Evolutionary conservation across 352 stramenopile species (phyloP).

Genomic region (Phytophthora uliginosa): DNA sequence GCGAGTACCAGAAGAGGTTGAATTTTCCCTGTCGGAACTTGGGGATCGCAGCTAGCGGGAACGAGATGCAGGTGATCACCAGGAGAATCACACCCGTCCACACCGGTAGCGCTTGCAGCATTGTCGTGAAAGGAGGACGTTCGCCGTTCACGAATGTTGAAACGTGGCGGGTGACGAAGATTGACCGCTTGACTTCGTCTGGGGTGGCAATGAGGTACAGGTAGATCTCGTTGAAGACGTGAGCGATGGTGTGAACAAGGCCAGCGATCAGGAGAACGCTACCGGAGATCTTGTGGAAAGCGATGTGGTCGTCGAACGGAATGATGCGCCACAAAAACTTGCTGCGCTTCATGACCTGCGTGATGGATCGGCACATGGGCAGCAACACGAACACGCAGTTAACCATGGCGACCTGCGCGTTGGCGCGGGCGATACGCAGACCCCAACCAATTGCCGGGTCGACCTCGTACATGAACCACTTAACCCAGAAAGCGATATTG

Average conservation of each 20-base stretch:
- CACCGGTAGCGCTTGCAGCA: constrained; percentile 62
- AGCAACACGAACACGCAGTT: constrained; percentile 78
- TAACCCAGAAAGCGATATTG: constrained; percentile 67
- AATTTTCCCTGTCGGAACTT: constrained; percentile 74
- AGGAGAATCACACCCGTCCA: constrained; percentile 73
- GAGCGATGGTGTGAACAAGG: constrained; percentile 64
- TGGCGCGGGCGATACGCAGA: constrained; percentile 67
- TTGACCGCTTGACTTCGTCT: constrained; percentile 58
- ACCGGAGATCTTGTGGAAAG: constrained; percentile 78
- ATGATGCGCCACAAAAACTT: constrained; percentile 67
- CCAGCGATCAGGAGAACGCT: constrained; percentile 57
- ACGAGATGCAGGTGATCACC: constrained; percentile 65
- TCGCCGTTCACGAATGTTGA: constrained; percentile 47
- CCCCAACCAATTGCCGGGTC: constrained; percentile 74
- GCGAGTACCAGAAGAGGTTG: constrained; percentile 81
- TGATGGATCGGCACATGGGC: constrained; percentile 79
- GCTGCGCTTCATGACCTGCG: constrained; percentile 64
- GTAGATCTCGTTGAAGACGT: constrained; percentile 77
- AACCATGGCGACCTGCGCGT: constrained; percentile 79
- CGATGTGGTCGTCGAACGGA: constrained; percentile 79
- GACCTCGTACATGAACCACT: constrained; percentile 71
- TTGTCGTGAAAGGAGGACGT: constrained; percentile 60
- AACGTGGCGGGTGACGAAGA: constrained; percentile 66
- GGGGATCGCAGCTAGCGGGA: constrained; percentile 67
- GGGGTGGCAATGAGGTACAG: constrained; percentile 71